These are phyloP conservation scores for Paramecium sonneborni DNA, from an alignment of 73 alveolate species.

Conservation along the genomic window DNA sequence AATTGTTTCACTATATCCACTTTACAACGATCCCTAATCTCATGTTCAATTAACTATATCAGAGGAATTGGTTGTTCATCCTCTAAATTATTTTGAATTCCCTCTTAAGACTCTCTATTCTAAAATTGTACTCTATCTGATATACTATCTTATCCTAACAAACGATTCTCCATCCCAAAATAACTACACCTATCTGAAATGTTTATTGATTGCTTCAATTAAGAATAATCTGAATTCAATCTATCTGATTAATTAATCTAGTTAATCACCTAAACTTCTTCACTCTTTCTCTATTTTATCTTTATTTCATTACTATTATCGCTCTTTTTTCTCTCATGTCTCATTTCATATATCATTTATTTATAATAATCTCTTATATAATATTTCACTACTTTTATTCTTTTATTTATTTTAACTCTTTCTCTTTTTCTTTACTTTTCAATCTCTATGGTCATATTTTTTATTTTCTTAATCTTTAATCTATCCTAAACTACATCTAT, in stretches of 20 bases:
- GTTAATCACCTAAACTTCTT: not conserved
- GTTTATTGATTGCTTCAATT: not conserved
- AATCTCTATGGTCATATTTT: not conserved
- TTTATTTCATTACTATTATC: not conserved
- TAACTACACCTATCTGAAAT: not conserved
- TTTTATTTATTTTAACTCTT: not conserved
- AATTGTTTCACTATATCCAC: not conserved
- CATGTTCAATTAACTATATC: not conserved
- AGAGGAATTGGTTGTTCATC: not conserved
- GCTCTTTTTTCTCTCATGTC: not conserved
- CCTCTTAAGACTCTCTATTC: not conserved
- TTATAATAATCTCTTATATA: not conserved
- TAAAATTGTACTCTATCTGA: not conserved
- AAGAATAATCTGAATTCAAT: not conserved
- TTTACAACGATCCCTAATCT: not conserved
- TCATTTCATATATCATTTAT: slow-evolving; percentile 9
- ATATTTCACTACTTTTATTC: not conserved
- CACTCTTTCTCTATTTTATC: not conserved
- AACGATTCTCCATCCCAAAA: not conserved
- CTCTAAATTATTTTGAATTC: not conserved
- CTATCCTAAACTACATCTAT: no score
- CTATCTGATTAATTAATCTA: not conserved
- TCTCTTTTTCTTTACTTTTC: not conserved
- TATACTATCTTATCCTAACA: not conserved
- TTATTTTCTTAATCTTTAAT: not conserved